These are phyloP conservation scores for Fusarium secorum DNA, from an alignment of 2,329 filamentous ascomycete species.

Conservation along the genomic window DNA sequence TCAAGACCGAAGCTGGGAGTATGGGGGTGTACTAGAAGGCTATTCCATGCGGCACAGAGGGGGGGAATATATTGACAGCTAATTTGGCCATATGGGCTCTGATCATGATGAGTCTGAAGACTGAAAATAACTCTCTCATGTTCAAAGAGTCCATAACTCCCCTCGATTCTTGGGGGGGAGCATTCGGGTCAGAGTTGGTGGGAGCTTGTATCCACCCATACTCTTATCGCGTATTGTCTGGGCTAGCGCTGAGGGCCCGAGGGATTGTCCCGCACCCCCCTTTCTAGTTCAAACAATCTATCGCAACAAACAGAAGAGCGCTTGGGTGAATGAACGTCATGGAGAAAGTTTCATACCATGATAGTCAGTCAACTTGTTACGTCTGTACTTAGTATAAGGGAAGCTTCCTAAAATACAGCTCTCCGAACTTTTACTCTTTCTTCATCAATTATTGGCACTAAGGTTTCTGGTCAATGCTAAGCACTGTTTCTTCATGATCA, in stretches of 20 bases:
- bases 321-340: not conserved
- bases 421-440: not conserved
- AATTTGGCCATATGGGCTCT: not conserved
- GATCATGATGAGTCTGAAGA: not conserved
- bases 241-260: not conserved
- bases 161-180: not conserved
- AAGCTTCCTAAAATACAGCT: not conserved
- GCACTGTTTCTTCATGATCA: not conserved
- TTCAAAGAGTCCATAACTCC: rapidly evolving
- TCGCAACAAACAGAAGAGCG: not conserved
- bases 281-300: not conserved
- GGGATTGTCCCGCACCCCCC: not conserved
- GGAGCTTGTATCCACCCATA: not conserved
- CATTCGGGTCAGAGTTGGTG: rapidly evolving
- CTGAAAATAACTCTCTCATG: rapidly evolving
- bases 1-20: not conserved
- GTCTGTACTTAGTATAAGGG: not conserved
- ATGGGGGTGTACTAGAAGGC: not conserved
- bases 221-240: not conserved
- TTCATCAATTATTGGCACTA: not conserved
- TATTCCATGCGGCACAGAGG: not conserved
- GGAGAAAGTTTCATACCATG: not conserved
- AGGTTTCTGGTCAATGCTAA: not conserved
- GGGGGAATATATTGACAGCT: not conserved
- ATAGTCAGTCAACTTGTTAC: not conserved